phyloP scores from a whole-genome alignment of 177 flowering plant genomes.

The Vitis hybrid region DNA sequence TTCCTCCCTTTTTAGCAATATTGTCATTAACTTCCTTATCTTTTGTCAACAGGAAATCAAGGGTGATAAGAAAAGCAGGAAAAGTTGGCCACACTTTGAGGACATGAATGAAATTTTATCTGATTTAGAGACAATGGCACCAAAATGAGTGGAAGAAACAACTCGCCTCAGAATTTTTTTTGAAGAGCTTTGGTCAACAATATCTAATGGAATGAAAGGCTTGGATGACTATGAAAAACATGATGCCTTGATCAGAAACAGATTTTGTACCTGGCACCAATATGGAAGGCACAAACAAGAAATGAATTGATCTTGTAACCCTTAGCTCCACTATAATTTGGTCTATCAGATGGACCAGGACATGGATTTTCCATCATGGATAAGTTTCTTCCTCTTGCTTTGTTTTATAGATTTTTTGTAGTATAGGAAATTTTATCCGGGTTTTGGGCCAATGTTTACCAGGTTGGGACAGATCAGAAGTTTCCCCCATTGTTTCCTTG shows the following conservation, averaged over 20 bases:
- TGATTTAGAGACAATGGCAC: constrained; percentile 22
- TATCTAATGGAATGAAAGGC: not conserved
- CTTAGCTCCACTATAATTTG: too few relatives aligned
- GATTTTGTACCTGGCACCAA: too few relatives aligned
- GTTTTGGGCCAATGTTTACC: too few relatives aligned
- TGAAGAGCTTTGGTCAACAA: not conserved
- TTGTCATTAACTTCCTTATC: not conserved
- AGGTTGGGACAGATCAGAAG: too few relatives aligned
- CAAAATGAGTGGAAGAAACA: constrained; percentile 31
- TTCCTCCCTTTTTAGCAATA: not conserved
- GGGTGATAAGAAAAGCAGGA: constrained; percentile 39
- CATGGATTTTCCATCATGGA: too few relatives aligned
- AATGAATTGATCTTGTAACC: too few relatives aligned
- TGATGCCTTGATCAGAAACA: not conserved
- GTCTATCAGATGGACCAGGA: too few relatives aligned
- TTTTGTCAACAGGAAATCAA: constrained; percentile 58
- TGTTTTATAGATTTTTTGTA: too few relatives aligned
- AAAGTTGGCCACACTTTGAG: constrained; percentile 76
- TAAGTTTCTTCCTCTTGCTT: too few relatives aligned
- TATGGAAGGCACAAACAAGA: too few relatives aligned
- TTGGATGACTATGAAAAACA: not conserved
- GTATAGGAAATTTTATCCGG: too few relatives aligned
- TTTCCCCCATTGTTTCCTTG: too few relatives aligned
- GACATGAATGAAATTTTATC: constrained; percentile 60
- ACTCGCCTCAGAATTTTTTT: not conserved